Percentiles rank a stretch among this genome's conserved stretches.
These are phyloP conservation scores for Aechmea fasciata DNA, from an alignment of 176 grass and related monocot genomes.

Conservation along the genomic window DNA sequence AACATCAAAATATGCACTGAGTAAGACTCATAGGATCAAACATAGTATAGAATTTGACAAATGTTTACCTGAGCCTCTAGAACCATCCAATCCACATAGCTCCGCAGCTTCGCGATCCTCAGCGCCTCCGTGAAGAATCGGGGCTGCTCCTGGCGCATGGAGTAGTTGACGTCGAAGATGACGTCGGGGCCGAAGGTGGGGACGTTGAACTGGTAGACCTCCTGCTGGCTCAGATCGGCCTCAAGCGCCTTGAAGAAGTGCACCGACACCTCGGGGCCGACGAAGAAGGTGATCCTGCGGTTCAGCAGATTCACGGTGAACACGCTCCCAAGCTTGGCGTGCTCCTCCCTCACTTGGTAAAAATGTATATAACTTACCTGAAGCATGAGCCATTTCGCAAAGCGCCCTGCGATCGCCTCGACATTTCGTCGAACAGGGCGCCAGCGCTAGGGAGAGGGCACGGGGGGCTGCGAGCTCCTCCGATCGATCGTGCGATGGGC, in stretches of 20 bases:
- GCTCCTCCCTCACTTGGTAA: conserved; percentile 43
- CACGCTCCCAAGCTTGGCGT: conserved; percentile 65
- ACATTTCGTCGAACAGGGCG: too few species aligned
- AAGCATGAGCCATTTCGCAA: too few species aligned
- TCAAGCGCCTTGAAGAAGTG: conserved; percentile 89
- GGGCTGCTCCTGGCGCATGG: conserved; percentile 79
- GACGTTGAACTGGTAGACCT: conserved; percentile 89
- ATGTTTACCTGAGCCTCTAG: conserved; percentile 55
- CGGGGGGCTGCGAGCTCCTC: too few species aligned
- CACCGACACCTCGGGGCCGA: conserved; percentile 68
- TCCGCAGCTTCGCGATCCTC: conserved; percentile 51
- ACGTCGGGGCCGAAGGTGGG: conserved; percentile 78
- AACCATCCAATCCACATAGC: conserved; percentile 86
- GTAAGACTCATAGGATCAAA: not conserved
- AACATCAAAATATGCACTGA: too few species aligned
- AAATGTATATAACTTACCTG: too few species aligned
- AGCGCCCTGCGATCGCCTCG: too few species aligned
- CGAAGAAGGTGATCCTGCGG: conserved; percentile 68
- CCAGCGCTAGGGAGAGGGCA: too few species aligned
- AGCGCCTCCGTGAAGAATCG: conserved; percentile 84
- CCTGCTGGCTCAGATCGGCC: conserved; percentile 83
- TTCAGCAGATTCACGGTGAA: conserved; percentile 63
- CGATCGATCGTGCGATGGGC: too few species aligned
- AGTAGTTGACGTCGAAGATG: conserved; percentile 74
- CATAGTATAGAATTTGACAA: not conserved